phyloP scores from a whole-genome alignment of 257 asterid species.

The Solanum pennellii region DNA sequence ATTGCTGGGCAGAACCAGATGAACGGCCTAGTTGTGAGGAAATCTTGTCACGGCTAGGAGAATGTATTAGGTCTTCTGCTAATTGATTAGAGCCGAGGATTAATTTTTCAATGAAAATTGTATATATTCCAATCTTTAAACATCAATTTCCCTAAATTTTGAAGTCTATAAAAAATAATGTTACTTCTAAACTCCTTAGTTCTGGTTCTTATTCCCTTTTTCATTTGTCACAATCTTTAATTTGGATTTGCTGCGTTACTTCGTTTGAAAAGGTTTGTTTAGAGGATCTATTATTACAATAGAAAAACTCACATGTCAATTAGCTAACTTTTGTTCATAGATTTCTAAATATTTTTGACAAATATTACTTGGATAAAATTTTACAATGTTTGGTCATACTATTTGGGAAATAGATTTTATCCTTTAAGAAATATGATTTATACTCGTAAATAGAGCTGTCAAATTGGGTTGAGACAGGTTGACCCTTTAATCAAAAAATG shows the following conservation, averaged over 20 bases:
- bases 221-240: background rate
- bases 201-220: background rate
- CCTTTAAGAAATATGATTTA: too few species aligned
- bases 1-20: slow-evolving; percentile 86
- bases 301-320: background rate
- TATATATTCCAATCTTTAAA: background rate
- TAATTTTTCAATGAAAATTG: background rate
- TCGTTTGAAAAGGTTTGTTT: background rate
- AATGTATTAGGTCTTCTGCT: slow-evolving; percentile 49
- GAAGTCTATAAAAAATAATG: background rate
- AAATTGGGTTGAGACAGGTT: too few species aligned
- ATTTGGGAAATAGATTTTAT: too few species aligned
- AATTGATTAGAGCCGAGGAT: background rate
- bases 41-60: slow-evolving; percentile 55
- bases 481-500: too few species aligned
- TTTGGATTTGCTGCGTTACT: background rate
- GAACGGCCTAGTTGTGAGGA: slow-evolving; percentile 73
- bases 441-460: too few species aligned
- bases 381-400: too few species aligned
- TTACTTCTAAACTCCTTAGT: background rate
- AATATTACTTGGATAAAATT: too few species aligned
- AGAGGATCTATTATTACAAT: background rate
- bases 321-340: background rate
- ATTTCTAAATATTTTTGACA: too few species aligned
- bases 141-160: background rate